These are phyloP conservation scores for Acacia melanoxylon DNA, from an alignment of 306 rosid species.

Conservation along the genomic window DNA sequence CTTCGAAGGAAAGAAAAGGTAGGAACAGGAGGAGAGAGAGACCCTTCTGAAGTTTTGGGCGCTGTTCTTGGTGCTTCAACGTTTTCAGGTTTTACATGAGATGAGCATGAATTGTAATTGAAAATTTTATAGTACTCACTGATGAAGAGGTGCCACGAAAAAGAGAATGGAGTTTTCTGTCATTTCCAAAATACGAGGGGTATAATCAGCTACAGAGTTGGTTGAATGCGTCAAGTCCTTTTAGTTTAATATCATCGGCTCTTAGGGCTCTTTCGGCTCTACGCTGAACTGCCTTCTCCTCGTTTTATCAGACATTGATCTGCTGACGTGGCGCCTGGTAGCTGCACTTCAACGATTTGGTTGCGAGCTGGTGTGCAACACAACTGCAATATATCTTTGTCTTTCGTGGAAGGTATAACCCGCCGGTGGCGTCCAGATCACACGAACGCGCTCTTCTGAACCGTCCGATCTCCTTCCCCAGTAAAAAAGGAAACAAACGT, in stretches of 20 bases:
- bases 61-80: slow-evolving; percentile 13
- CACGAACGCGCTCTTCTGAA: not conserved
- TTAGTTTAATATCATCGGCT: not conserved
- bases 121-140: not conserved
- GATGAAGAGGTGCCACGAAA: slow-evolving; percentile 25
- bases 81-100: slow-evolving; percentile 31
- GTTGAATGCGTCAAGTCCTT: slow-evolving; percentile 14
- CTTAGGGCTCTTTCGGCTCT: not conserved
- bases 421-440: slow-evolving; percentile 26
- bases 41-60: not conserved
- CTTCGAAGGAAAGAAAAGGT: slow-evolving; percentile 18
- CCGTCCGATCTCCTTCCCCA: slow-evolving; percentile 27
- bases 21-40: not conserved
- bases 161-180: slow-evolving; percentile 18
- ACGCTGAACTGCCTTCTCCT: not conserved
- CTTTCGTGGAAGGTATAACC: slow-evolving; percentile 18
- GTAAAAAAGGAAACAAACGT: not conserved
- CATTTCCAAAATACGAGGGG: not conserved
- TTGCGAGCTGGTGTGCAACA: slow-evolving; percentile 44
- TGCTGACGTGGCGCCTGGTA: slow-evolving; percentile 25
- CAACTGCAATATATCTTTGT: slow-evolving; percentile 31
- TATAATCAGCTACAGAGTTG: not conserved
- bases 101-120: slow-evolving; percentile 18
- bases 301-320: not conserved
- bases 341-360: slow-evolving; percentile 16